A percentile compares a stretch with the other conserved stretches of the same genome.
These are phyloP conservation scores for Syzygium grande DNA, from an alignment of 345 rosid genomes.

Conservation along the genomic window DNA sequence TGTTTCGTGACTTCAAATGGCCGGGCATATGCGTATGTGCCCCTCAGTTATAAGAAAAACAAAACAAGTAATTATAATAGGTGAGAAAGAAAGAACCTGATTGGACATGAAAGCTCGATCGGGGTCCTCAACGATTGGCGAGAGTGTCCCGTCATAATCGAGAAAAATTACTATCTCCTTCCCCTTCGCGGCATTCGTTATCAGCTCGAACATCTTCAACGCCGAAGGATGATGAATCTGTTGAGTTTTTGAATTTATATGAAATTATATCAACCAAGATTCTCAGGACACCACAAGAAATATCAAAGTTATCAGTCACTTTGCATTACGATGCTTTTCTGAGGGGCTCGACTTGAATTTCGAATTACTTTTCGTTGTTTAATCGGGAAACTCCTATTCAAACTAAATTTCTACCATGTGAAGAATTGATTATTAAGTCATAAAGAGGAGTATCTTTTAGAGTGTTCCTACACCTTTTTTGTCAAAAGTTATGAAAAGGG, in stretches of 20 bases:
- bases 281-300: not conserved
- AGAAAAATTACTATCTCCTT: slow-evolving; percentile 85
- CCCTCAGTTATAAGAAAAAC: not conserved
- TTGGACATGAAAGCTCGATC: slow-evolving; percentile 86
- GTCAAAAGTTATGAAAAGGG: not conserved
- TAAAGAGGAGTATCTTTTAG: not conserved
- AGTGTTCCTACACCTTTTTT: not conserved
- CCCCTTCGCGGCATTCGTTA: slow-evolving; percentile 47
- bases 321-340: no score
- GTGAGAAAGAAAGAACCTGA: slow-evolving; percentile 34
- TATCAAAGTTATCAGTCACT: not conserved
- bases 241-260: not conserved
- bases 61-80: not conserved
- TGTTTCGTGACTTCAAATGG: not conserved
- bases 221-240: slow-evolving; percentile 87
- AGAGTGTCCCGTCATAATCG: slow-evolving; percentile 94
- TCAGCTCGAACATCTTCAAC: slow-evolving; percentile 61
- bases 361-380: not conserved
- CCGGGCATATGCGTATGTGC: not conserved
- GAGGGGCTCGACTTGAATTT: not conserved
- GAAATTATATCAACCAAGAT: not conserved
- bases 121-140: slow-evolving; percentile 92
- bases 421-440: not conserved
- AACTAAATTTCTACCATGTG: not conserved
- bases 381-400: not conserved